Conservation (phyloP, 257 asterid species). For the Ajuga chamaepitys region DNA sequence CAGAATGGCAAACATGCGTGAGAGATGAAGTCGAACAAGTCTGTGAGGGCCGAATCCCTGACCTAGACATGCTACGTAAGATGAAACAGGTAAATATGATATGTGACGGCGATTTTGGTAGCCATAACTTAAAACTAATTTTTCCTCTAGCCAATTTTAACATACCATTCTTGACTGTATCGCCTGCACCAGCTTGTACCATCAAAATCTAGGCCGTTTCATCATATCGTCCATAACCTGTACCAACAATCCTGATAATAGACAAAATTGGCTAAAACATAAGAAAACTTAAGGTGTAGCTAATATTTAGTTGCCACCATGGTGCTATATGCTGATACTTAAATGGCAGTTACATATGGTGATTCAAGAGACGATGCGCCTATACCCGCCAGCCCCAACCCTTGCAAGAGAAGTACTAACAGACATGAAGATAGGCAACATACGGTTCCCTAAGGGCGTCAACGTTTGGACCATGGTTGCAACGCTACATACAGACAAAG, state of each 20-base stretch:
- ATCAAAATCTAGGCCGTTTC: no score
- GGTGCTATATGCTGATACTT: no score
- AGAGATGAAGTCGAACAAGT: slow-evolving; percentile 28
- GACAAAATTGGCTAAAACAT: no score
- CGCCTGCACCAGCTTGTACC: no score
- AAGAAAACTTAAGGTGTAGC: no score
- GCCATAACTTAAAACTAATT: no score
- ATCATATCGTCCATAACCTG: no score
- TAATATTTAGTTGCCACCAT: no score
- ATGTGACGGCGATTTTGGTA: no score
- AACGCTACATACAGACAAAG: slow-evolving; percentile 28
- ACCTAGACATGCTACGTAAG: slow-evolving; percentile 32
- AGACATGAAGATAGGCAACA: slow-evolving; percentile 31
- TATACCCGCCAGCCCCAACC: slow-evolving; percentile 32
- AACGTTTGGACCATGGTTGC: slow-evolving; percentile 34
- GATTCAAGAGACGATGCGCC: slow-evolving; percentile 43
- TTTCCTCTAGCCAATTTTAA: no score
- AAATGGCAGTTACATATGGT: slow-evolving; percentile 33
- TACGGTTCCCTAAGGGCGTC: slow-evolving; percentile 36
- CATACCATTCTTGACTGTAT: no score
- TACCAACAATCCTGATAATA: no score
- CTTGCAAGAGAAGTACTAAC: slow-evolving; percentile 32
- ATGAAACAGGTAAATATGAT: slow-evolving; percentile 33
- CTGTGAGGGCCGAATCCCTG: slow-evolving; percentile 28
- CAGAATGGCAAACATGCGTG: slow-evolving; percentile 34